Percentiles rank a stretch among this genome's conserved stretches.
Conservation (phyloP, 352 stramenopile species). For the Aphanomyces invadans region DNA sequence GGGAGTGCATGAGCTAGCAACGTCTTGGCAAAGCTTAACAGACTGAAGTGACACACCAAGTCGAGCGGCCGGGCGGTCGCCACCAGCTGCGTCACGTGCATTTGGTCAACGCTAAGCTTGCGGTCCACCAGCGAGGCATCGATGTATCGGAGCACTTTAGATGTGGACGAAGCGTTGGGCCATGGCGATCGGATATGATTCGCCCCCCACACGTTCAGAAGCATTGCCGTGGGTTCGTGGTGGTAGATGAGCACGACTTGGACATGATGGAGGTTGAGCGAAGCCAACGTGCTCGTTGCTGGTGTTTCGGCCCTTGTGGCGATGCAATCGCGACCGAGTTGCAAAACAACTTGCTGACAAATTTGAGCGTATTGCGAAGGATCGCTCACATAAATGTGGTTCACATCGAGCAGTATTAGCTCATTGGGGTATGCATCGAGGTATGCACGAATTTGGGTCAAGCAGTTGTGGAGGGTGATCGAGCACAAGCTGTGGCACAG, state of each 20-base stretch:
- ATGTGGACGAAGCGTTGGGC: conserved; percentile 4
- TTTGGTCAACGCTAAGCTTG: neutral
- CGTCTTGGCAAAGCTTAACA: conserved; percentile 3
- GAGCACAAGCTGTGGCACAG: conserved; percentile 21
- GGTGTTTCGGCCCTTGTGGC: neutral
- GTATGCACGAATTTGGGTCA: conserved; percentile 13
- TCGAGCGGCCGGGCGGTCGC: neutral
- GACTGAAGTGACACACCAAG: neutral
- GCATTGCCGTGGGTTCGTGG: neutral
- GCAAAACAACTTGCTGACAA: neutral
- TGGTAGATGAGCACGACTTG: conserved; percentile 23
- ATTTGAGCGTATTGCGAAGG: neutral
- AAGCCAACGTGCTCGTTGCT: neutral
- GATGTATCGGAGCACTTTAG: neutral
- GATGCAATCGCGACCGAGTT: conserved; percentile 3
- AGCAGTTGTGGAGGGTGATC: neutral
- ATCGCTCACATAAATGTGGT: conserved; percentile 15
- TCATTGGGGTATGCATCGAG: conserved; percentile 12
- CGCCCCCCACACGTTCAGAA: neutral
- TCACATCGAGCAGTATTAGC: conserved; percentile 17
- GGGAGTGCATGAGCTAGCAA: neutral
- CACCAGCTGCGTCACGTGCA: conserved; percentile 19
- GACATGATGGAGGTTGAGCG: neutral
- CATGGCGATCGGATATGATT: neutral
- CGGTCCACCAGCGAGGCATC: neutral